Conservation (phyloP, 2,329 filamentous ascomycete species). For the Aspergillus sp. region DNA sequence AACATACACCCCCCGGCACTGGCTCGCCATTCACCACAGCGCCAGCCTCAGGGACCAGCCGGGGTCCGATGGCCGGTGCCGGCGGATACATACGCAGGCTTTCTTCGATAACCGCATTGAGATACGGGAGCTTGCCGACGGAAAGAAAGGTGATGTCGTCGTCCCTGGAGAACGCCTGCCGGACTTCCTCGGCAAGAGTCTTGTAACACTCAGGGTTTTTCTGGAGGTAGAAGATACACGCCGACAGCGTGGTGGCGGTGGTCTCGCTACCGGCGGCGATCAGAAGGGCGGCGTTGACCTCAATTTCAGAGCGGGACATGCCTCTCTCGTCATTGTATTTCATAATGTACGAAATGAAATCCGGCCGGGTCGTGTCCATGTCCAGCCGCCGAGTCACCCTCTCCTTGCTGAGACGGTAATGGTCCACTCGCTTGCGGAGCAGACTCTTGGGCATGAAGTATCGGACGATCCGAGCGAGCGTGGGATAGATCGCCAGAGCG, state of each 20-base stretch:
- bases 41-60: conserved; percentile 28
- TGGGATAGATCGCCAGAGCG: background rate
- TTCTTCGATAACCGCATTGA: conserved; percentile 46
- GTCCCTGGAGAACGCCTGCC: conserved; percentile 19
- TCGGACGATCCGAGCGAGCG: background rate
- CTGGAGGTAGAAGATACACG: conserved; percentile 29
- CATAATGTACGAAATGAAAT: conserved; percentile 13
- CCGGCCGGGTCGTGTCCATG: conserved; percentile 13
- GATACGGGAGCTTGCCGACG: conserved; percentile 31
- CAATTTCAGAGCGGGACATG: conserved; percentile 22
- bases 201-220: conserved; percentile 14
- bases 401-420: conserved; percentile 8
- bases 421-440: background rate
- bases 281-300: conserved; percentile 9
- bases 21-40: conserved; percentile 30
- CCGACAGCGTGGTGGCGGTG: conserved; percentile 39
- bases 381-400: conserved; percentile 21
- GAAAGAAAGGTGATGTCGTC: conserved; percentile 30
- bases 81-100: conserved; percentile 44
- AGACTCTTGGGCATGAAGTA: background rate
- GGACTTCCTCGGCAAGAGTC: conserved; percentile 22
- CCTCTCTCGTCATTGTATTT: conserved; percentile 2
- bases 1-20: conserved; percentile 26
- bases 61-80: conserved; percentile 21
- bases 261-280: conserved; percentile 41